A percentile compares a stretch with the other conserved stretches of the same genome.
Evolutionary conservation across 2,329 filamentous ascomycete species (phyloP).

Genomic region (Pseudonectria foliicola): DNA sequence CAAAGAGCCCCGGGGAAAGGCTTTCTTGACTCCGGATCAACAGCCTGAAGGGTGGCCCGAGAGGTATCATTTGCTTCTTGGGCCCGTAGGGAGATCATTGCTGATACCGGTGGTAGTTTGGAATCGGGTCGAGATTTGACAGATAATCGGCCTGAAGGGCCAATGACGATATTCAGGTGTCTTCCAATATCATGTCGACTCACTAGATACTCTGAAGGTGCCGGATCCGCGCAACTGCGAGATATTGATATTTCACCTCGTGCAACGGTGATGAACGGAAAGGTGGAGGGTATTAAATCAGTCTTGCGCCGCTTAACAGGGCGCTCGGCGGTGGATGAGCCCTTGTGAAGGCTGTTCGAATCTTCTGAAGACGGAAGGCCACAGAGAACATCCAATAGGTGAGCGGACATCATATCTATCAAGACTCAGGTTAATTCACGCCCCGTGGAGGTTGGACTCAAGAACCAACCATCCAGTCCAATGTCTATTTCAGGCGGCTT

Average conservation of each 20-base stretch:
- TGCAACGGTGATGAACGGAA: slow-evolving; percentile 19
- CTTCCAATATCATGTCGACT: slow-evolving; percentile 14
- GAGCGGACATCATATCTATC: slow-evolving; percentile 19
- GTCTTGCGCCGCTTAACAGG: slow-evolving; percentile 27
- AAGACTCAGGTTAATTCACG: slow-evolving; percentile 1
- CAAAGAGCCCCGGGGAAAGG: slow-evolving; percentile 28
- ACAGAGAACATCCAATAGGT: slow-evolving; percentile 16
- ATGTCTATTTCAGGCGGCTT: slow-evolving; percentile 7
- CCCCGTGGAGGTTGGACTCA: background rate
- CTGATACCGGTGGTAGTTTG: slow-evolving; percentile 3
- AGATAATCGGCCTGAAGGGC: slow-evolving; percentile 8
- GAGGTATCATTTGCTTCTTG: slow-evolving; percentile 15
- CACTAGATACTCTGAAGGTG: slow-evolving; percentile 3
- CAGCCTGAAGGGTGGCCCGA: slow-evolving; percentile 12
- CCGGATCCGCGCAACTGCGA: slow-evolving; percentile 15
- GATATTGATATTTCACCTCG: slow-evolving; percentile 19
- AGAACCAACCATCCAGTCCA: slow-evolving; percentile 20
- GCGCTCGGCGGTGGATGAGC: slow-evolving; percentile 10
- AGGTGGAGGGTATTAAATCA: slow-evolving; percentile 1
- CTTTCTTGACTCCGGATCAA: slow-evolving; percentile 8
- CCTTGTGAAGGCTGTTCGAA: slow-evolving; percentile 3
- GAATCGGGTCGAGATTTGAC: slow-evolving; percentile 11
- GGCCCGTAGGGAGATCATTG: slow-evolving; percentile 15
- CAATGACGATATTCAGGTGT: slow-evolving; percentile 11
- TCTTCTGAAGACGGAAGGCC: slow-evolving; percentile 12